Percentiles rank a stretch among this genome's conserved stretches.
Conservation (phyloP, 441 rosid genomes). For the Eruca vesicaria region DNA sequence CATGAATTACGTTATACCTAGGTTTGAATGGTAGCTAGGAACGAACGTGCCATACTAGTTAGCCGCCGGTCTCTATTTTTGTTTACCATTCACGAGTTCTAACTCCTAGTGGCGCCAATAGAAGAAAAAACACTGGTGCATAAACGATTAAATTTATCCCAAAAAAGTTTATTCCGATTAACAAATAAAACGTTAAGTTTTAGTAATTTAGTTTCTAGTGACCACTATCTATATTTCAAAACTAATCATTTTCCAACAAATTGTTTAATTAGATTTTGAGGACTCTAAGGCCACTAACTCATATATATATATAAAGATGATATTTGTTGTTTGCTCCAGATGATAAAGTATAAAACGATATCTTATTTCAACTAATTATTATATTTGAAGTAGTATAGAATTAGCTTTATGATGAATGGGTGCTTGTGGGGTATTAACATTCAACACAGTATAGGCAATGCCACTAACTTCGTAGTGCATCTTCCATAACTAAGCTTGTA, state of each 20-base stretch:
- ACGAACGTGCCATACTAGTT: background rate
- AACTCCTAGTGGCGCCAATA: background rate
- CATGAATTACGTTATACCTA: background rate
- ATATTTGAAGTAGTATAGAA: background rate
- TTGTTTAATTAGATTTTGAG: slow-evolving; percentile 9
- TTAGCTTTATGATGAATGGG: slow-evolving; percentile 22
- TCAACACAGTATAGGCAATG: slow-evolving; percentile 27
- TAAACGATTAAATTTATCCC: background rate
- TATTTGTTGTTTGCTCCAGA: slow-evolving; percentile 27
- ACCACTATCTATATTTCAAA: background rate
- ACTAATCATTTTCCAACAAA: background rate
- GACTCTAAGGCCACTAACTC: slow-evolving; percentile 26
- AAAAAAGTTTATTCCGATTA: background rate
- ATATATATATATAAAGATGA: slow-evolving; percentile 29
- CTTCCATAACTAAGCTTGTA: slow-evolving; percentile 24
- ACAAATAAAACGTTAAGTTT: background rate
- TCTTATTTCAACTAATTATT: background rate
- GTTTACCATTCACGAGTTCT: background rate
- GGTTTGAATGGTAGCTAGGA: slow-evolving; percentile 1
- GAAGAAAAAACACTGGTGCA: background rate
- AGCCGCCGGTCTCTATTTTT: background rate
- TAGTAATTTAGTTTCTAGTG: background rate
- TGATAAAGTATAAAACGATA: background rate
- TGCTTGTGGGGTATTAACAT: slow-evolving; percentile 35
- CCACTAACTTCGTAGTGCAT: slow-evolving; percentile 35